Base-by-base conservation (phyloP, 345 rosid species). In the Diplotaxis tenuifolia region DNA sequence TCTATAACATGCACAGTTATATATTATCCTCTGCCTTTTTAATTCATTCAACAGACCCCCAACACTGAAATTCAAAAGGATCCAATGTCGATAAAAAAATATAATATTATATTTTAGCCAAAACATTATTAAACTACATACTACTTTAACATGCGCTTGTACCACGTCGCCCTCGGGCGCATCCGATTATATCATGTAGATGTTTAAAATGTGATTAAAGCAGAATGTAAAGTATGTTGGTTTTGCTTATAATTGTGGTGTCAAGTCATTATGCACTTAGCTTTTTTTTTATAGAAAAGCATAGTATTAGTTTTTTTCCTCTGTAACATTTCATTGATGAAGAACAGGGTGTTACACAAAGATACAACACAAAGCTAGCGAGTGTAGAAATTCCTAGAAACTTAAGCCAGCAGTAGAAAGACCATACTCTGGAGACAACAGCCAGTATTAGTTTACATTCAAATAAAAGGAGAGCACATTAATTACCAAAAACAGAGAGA, bases 21-120 rank as follows among this genome's bases (percentile, higher is more conserved):
- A n/a, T n/a, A n/a, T n/a, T n/a, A n/a, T n/a, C n/a, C n/a, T n/a
- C n/a, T n/a, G 63, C 36, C 68, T 27, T 75, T 75, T 36, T n/a
- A 68, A 62, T 75, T 68, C 65, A 54, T 68, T 75, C 21, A 27
- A 27, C 70, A 52, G 63, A 59, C 55, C 27, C 59, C 45, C n/a
- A 62, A 28, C 75, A 69, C 75, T 55, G 65, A 69, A 75, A 64
- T 25, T 67, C 71, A 64, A 76, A 76, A 63, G 80, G 67, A 76
- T 76, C 80, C 80, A 70, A 65, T 76, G 80, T 31, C 67, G 36
- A 70, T 64, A 7, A 15, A 59, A 50, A 28, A 29, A n/a, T 31
- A 15, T 25, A 36, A 29, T 67, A 6, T 8, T 29, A 29, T 29
- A 36, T 27, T 36, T 1, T 11, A 11, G n/a, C 40, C 9, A 29